A percentile compares a stretch with the other conserved stretches of the same genome.
phyloP scores from a whole-genome alignment of 768 basidiomycete genomes.

The Amanita muscaria region DNA sequence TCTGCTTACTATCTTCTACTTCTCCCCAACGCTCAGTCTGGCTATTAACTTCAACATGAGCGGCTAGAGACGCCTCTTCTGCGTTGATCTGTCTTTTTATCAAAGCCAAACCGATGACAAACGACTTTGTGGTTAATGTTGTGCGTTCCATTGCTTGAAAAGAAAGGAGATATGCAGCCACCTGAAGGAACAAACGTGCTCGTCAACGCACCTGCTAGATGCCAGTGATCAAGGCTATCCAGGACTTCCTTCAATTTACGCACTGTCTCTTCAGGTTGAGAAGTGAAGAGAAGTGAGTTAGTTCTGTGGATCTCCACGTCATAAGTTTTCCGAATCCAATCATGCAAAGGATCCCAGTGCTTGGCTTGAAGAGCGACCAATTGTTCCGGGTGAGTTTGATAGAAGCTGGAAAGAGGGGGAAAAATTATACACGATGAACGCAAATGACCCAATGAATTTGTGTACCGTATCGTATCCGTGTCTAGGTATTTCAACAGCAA shows the following conservation, averaged over 20 bases:
- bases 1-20: conserved; percentile 90
- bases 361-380: conserved; percentile 69
- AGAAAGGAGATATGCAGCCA: neutral
- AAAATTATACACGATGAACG: too few relatives aligned
- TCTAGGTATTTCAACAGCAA: conserved; percentile 79
- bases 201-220: conserved; percentile 73
- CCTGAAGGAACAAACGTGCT: neutral
- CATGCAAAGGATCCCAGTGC: conserved; percentile 84
- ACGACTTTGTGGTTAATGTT: conserved; percentile 84
- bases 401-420: conserved; percentile 48
- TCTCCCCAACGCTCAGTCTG: conserved; percentile 99
- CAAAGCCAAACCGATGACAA: conserved; percentile 80
- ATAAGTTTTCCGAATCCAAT: conserved; percentile 67
- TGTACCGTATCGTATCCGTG: conserved; percentile 89
- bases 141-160: conserved; percentile 80
- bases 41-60: conserved; percentile 89
- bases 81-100: conserved; percentile 67
- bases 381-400: conserved; percentile 65
- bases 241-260: conserved; percentile 50
- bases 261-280: conserved; percentile 65
- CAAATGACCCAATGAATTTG: neutral
- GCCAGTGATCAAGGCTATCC: conserved; percentile 65
- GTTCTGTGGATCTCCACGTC: conserved; percentile 60
- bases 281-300: conserved; percentile 59
- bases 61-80: conserved; percentile 77